These are phyloP conservation scores for Rhodotorula sp. DNA, from an alignment of 1,284 basidiomycete species.

Conservation along the genomic window DNA sequence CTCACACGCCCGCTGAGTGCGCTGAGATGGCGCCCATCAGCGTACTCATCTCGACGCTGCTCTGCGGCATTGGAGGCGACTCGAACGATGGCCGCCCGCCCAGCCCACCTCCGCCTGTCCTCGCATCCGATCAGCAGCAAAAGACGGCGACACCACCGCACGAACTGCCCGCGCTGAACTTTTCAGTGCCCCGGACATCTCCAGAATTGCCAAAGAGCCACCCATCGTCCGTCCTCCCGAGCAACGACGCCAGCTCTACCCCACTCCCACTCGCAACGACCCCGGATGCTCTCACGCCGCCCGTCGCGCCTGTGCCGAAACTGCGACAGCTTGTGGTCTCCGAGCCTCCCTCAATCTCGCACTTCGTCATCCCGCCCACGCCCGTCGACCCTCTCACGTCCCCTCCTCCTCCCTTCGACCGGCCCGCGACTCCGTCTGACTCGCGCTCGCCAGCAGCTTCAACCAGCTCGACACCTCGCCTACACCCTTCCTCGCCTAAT, in stretches of 20 bases:
- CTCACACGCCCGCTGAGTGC: not conserved
- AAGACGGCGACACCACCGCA: slow-evolving; percentile 1
- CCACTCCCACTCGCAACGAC: not conserved
- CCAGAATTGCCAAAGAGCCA: not conserved
- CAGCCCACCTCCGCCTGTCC: not conserved
- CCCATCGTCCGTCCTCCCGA: not conserved
- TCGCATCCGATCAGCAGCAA: not conserved
- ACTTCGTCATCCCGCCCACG: slow-evolving; percentile 2
- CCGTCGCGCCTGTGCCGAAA: not conserved
- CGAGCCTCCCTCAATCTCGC: not conserved
- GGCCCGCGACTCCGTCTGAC: not conserved
- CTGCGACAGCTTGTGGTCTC: slow-evolving; percentile 6
- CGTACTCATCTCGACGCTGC: not conserved
- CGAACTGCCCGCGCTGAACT: slow-evolving; percentile 14
- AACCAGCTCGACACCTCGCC: slow-evolving; percentile 7
- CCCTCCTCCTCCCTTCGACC: too few species aligned
- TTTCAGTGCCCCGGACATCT: slow-evolving; percentile 4
- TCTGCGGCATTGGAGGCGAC: not conserved
- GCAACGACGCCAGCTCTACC: not conserved
- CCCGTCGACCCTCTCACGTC: not conserved
- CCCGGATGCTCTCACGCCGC: not conserved
- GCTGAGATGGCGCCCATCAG: slow-evolving; percentile 1
- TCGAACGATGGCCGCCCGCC: not conserved
- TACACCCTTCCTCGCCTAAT: not conserved
- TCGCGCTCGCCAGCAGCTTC: slow-evolving; percentile 1